These are phyloP conservation scores for Penicillium sp. DNA, from an alignment of 2,329 filamentous ascomycete species.

Conservation along the genomic window DNA sequence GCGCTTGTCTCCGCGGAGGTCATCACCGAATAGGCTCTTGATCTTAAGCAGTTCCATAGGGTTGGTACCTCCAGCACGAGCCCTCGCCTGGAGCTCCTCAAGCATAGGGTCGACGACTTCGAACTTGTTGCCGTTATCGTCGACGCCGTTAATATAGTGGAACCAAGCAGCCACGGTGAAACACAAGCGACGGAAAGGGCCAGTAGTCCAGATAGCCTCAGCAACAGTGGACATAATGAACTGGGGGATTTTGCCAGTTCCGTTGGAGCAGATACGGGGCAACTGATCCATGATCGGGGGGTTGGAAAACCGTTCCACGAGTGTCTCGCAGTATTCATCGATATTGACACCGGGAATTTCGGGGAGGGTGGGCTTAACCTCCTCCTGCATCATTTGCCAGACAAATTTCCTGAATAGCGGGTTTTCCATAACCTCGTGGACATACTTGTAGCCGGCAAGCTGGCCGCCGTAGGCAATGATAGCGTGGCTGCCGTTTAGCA, in stretches of 20 bases:
- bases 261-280: conserved; percentile 49
- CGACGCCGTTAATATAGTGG: conserved; percentile 48
- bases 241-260: conserved; percentile 51
- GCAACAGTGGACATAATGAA: conserved; percentile 40
- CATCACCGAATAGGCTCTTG: conserved; percentile 49
- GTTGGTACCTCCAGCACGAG: conserved; percentile 41
- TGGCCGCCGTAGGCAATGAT: conserved; percentile 50
- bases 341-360: conserved; percentile 49
- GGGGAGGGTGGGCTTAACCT: conserved; percentile 52
- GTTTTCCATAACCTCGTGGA: conserved; percentile 52
- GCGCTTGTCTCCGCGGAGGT: conserved; percentile 46
- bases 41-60: conserved; percentile 45
- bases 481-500: conserved; percentile 52
- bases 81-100: conserved; percentile 46
- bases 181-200: conserved; percentile 45
- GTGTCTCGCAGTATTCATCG: conserved; percentile 50
- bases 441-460: conserved; percentile 51
- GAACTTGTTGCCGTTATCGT: conserved; percentile 44
- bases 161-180: conserved; percentile 51
- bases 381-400: conserved; percentile 53
- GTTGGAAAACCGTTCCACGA: conserved; percentile 54
- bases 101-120: conserved; percentile 47
- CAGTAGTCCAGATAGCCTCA: conserved; percentile 43
- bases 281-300: conserved; percentile 54
- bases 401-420: conserved; percentile 47